Base-by-base conservation (phyloP, 2,329 filamentous ascomycete species). In the Ceratocystis papillata region DNA sequence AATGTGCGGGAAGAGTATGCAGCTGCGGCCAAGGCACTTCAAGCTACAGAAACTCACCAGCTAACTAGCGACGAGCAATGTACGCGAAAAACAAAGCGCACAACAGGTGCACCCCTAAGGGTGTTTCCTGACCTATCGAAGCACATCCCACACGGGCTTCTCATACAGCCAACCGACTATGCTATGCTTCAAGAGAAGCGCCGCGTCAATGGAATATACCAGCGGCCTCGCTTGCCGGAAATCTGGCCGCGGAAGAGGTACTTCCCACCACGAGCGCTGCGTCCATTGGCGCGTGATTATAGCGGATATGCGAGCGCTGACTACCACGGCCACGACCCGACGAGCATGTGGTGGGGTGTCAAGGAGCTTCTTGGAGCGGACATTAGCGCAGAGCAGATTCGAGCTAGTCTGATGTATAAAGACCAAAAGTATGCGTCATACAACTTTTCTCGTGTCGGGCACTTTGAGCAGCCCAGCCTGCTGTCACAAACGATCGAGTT, bases 401-500 rank as follows among this genome's bases (percentile, higher is more conserved):
- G 72, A 44, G 22, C 15, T 46, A n/a, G 64, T 10, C 2, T 44
- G 20, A 73, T 73, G 64, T 73, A 73, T 68, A 71, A 70, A 1
- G 65, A 65, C 57, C 71, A 74, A 62, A 10, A 20, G 10, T 67
- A 62, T 45, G 17, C 50, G 17, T 28, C 53, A 10, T 60, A 57
- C n/a, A 67, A 67, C 48, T 65, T 65, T 44, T 48, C 41, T 17
- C 48, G 63, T n/a, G 37, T 62, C 6, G 20, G 20, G 17, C 25
- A 63, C 2, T 30, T 37, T 12, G 30, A 44, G 15, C 55, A 17
- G 20, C 10, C 30, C 3, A n/a, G 12, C 20, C 20, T 25, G 33
- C n/a, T 33, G 4, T 20, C 46, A 12, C 22, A 61, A 50, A 74
- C 73, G 10, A 22, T 79, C 59, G 76, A 78, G 71, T 74, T 75